Conservation (phyloP, 768 basidiomycete genomes). For the Tricholoma bakamatsutake region DNA sequence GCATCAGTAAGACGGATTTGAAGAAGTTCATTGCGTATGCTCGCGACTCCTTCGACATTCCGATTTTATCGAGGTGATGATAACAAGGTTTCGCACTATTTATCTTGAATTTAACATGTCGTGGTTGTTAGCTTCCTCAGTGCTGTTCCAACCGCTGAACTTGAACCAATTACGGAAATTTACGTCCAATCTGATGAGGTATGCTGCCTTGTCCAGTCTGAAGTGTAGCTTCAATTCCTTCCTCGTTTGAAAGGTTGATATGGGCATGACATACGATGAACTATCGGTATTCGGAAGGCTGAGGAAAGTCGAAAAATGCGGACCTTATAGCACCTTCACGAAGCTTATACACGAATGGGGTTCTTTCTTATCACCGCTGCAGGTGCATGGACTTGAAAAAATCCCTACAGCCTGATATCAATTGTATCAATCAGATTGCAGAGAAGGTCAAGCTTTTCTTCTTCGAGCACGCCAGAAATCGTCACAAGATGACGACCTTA, state of each 20-base stretch:
- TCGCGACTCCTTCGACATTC: constrained; percentile 70
- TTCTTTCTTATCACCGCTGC: constrained; percentile 67
- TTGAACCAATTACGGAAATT: constrained; percentile 90
- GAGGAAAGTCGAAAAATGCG: constrained; percentile 95
- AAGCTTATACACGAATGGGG: constrained; percentile 96
- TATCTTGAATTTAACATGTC: not conserved
- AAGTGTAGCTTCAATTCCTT: constrained; percentile 4
- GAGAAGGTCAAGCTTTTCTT: constrained; percentile 97
- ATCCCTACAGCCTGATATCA: not conserved
- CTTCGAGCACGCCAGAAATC: constrained; percentile 92
- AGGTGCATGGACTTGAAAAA: constrained; percentile 41
- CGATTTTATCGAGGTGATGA: constrained; percentile 71
- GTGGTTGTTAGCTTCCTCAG: constrained; percentile 65
- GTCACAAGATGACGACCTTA: constrained; percentile 98
- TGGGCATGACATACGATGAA: constrained; percentile 99
- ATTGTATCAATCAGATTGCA: constrained; percentile 60
- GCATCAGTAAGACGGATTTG: constrained; percentile 95
- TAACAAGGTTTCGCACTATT: not conserved
- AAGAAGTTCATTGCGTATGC: constrained; percentile 94
- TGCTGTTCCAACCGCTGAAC: constrained; percentile 91
- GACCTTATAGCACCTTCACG: constrained; percentile 96
- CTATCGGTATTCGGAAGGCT: constrained; percentile 89
- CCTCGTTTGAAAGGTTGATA: constrained; percentile 63
- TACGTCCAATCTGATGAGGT: constrained; percentile 97
- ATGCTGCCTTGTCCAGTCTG: constrained; percentile 7